phyloP scores from a whole-genome alignment of 108 stramenopile species.

The Pseudonitzschia pungens region DNA sequence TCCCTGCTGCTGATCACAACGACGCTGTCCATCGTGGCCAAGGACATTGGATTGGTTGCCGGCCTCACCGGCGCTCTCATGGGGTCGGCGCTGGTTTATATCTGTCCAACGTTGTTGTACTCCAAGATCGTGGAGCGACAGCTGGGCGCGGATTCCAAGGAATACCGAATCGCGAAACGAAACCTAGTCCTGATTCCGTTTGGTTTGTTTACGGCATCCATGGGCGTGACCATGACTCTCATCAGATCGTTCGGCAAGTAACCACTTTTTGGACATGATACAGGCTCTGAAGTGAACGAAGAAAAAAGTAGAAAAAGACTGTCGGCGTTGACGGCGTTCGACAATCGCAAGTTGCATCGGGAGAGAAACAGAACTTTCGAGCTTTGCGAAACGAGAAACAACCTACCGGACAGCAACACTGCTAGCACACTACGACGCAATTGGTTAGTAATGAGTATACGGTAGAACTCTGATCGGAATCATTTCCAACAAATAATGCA shows the following conservation, averaged over 20 bases:
- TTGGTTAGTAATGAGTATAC: too few relatives aligned
- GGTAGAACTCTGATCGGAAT: too few relatives aligned
- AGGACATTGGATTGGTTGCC: constrained; percentile 34
- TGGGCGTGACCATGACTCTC: constrained; percentile 52
- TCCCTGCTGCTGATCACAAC: constrained; percentile 22
- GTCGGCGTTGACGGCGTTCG: too few relatives aligned
- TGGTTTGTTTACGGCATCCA: constrained; percentile 31
- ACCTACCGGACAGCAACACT: too few relatives aligned
- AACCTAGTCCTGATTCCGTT: constrained; percentile 42
- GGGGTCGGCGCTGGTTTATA: constrained; percentile 43
- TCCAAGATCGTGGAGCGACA: constrained; percentile 21
- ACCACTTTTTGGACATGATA: too few relatives aligned
- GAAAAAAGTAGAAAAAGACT: too few relatives aligned
- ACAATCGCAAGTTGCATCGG: too few relatives aligned
- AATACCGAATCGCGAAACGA: constrained; percentile 23
- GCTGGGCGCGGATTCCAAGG: constrained; percentile 22
- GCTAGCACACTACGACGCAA: too few relatives aligned
- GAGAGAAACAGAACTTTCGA: too few relatives aligned
- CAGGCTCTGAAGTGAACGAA: too few relatives aligned
- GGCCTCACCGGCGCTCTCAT: constrained; percentile 41
- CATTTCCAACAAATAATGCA: too few relatives aligned
- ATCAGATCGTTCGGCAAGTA: background rate
- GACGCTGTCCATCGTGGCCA: constrained; percentile 21
- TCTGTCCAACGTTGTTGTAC: constrained; percentile 43
- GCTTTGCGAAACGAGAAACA: too few relatives aligned